Conservation (phyloP, 768 basidiomycete species). For the Tricholoma hemisulphureum region DNA sequence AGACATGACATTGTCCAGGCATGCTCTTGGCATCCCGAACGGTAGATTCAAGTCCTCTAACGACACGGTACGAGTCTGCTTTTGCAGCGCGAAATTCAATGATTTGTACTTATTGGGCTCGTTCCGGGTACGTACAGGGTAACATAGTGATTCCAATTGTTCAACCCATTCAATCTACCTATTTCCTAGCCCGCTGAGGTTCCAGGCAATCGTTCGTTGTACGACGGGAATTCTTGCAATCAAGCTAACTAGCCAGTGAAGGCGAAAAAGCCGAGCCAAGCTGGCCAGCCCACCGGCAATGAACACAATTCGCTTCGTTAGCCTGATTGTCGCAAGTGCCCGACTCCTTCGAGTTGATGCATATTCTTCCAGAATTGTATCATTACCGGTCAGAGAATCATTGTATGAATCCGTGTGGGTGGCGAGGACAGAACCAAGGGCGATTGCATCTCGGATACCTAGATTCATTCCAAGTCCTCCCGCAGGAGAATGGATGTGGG, state of each 20-base stretch:
- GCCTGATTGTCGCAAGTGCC: slow-evolving; percentile 40
- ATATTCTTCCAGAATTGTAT: slow-evolving; percentile 35
- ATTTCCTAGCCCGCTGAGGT: slow-evolving; percentile 22
- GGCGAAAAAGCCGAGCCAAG: slow-evolving; percentile 6
- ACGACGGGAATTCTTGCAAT: slow-evolving; percentile 15
- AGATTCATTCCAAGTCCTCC: slow-evolving; percentile 62
- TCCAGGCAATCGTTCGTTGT: slow-evolving; percentile 15
- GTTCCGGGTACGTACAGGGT: not conserved
- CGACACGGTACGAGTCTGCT: too few relatives aligned
- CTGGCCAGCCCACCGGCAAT: slow-evolving; percentile 7
- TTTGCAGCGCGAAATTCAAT: too few relatives aligned
- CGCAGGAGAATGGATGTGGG: slow-evolving; percentile 52
- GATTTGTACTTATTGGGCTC: not conserved
- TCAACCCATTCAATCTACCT: slow-evolving; percentile 4
- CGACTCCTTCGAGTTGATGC: slow-evolving; percentile 34
- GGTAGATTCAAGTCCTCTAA: too few relatives aligned
- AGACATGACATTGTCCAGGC: not conserved
- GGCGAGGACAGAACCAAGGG: slow-evolving; percentile 41
- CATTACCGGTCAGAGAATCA: slow-evolving; percentile 18
- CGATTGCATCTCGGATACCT: slow-evolving; percentile 53
- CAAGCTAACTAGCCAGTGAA: slow-evolving; percentile 17
- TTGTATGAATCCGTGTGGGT: slow-evolving; percentile 26
- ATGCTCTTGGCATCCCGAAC: too few relatives aligned
- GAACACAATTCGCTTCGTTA: slow-evolving; percentile 36
- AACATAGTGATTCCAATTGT: not conserved